Evolutionary conservation across 2,329 filamentous ascomycete genomes (phyloP).

Genomic region (Venturia aucupariae): DNA sequence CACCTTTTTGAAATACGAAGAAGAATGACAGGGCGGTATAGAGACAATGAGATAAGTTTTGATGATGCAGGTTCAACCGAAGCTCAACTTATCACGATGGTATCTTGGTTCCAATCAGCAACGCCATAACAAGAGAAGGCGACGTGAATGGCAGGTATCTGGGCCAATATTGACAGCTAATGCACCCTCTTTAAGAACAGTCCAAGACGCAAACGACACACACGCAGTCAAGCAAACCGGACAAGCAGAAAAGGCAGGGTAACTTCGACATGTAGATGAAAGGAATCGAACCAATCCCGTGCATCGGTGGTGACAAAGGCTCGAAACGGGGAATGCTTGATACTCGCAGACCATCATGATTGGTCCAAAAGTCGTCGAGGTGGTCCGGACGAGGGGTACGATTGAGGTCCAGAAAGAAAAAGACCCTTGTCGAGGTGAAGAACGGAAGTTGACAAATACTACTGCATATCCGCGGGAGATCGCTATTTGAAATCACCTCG

Average conservation of each 20-base stretch:
- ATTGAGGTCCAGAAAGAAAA: neutral
- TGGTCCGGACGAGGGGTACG: neutral
- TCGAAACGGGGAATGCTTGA: neutral
- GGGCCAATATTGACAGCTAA: neutral
- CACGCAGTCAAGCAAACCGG: neutral
- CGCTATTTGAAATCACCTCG: neutral
- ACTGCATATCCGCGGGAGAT: neutral
- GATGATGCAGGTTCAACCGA: neutral
- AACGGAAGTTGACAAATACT: conserved; percentile 4
- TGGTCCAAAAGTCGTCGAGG: neutral
- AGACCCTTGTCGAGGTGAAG: conserved; percentile 1
- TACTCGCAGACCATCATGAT: neutral
- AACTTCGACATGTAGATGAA: neutral
- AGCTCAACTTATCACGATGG: neutral
- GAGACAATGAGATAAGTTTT: neutral
- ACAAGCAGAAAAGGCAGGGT: neutral
- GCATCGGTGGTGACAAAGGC: neutral
- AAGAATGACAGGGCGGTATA: neutral
- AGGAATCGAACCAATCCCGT: neutral
- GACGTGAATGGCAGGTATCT: neutral
- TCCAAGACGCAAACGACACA: neutral
- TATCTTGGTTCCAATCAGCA: neutral
- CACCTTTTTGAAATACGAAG: neutral
- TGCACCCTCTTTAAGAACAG: neutral
- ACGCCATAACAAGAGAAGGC: neutral